Evolutionary conservation across 352 stramenopile species (phyloP), one percentile per base, ranked within the genome.

Genomic region (Elongisporangium undulatum): DNA sequence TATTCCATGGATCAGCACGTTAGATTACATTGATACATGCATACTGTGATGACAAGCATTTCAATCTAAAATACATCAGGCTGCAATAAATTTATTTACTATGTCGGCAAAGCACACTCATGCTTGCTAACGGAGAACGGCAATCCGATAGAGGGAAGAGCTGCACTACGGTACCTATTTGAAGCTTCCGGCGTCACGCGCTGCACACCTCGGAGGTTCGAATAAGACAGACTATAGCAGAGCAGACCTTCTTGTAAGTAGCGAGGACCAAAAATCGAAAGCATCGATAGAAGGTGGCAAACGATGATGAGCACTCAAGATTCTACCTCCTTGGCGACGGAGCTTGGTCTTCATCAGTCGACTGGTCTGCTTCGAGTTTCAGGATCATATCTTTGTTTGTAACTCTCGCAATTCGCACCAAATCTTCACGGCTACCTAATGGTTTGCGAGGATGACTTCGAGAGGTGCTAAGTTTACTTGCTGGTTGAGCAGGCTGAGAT

Each of bases 331-430:
- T 56, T 10, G 48, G 51, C 1, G 53, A 54, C 38, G 59, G 17
- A n/a, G 58, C 61, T 26, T 66, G 45, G 24, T 77, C 54, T 16
- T 34, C 52, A 49, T 48, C 38, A 29, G 34, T n/a, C 23, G 8
- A 13, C 20, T 51, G 51, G 24, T 69, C 62, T 12, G 62, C 54
- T 51, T 74, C 71, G 22, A 76, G 61, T 53, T 86, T 70, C 77
- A 91, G 67, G 45, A 95, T 63, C 58, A 81, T 72, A 59, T 95
- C 86, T 61, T 88, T 91, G 71, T 95, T 92, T 23, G 84, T 94
- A 23, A 90, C 51, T 24, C 80, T 71, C 19, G 69, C 74, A 51
- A 66, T 59, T 15, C 64, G 69, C 17, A 84, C 68, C 52, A 94
- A 72, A 51, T 94, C 85, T 24, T 94, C 82, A 22, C 85, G 83